Conservation (phyloP, 176 grass and related monocot genomes). For the Bonia amplexicaulis region DNA sequence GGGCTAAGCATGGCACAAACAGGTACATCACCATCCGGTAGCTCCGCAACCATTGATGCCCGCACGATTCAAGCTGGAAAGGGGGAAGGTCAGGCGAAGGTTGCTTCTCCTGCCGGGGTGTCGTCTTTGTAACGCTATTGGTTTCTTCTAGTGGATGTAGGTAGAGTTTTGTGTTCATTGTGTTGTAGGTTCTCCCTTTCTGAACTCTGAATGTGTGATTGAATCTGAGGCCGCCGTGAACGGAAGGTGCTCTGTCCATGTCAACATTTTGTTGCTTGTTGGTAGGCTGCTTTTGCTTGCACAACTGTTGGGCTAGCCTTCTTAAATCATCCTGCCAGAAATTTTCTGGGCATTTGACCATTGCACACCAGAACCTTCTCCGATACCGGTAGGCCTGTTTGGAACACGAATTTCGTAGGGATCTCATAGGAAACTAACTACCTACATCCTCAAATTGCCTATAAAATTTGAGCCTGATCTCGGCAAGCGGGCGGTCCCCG, state of each 20-base stretch:
- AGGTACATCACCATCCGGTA: constrained; percentile 90
- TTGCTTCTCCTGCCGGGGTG: constrained; percentile 3
- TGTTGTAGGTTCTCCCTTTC: constrained; percentile 3
- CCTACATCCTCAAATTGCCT: neutral
- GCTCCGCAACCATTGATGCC: neutral
- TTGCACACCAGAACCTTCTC: neutral
- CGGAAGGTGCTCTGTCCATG: neutral
- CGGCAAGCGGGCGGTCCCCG: constrained; percentile 84
- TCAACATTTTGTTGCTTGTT: neutral
- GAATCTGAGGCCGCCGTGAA: neutral
- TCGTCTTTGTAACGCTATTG: constrained; percentile 8
- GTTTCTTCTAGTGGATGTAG: constrained; percentile 27
- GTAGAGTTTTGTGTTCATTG: constrained; percentile 22
- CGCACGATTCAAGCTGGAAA: constrained; percentile 18
- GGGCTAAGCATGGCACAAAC: constrained; percentile 93
- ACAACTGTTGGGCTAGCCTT: too few species aligned
- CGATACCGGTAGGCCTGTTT: neutral
- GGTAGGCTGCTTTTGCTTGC: neutral
- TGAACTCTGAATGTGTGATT: neutral
- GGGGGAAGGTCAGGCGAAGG: neutral
- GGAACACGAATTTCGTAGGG: neutral
- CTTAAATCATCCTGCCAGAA: neutral
- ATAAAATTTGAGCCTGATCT: constrained; percentile 67
- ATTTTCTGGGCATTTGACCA: neutral
- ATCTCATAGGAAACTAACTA: neutral